These are phyloP conservation scores for Cichorium intybus DNA, from an alignment of 140 eudicot genomes.

Conservation along the genomic window DNA sequence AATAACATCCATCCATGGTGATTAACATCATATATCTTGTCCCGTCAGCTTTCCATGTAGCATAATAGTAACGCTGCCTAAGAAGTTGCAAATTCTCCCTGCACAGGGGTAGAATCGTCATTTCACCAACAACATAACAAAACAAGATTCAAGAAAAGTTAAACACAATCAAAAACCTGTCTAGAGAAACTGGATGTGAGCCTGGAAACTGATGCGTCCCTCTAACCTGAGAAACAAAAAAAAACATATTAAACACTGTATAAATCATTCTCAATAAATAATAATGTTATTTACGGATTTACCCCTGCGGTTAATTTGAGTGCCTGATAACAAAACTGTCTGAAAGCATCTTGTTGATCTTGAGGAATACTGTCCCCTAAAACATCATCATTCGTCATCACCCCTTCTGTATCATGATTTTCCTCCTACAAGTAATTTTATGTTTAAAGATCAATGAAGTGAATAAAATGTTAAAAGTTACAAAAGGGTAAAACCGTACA, in stretches of 20 bases:
- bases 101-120: slow-evolving; percentile 6
- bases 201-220: slow-evolving; percentile 90
- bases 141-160: neutral
- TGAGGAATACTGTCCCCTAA: slow-evolving; percentile 89
- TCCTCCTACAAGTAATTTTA: slow-evolving; percentile 45
- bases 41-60: slow-evolving; percentile 99
- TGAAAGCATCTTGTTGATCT: slow-evolving; percentile 63
- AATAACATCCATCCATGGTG: slow-evolving; percentile 89
- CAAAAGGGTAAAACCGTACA: slow-evolving; percentile 26
- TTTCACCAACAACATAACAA: slow-evolving; percentile 4
- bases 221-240: slow-evolving; percentile 55
- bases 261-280: too few relatives aligned
- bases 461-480: neutral
- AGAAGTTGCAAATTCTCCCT: slow-evolving; percentile 93
- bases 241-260: too few relatives aligned
- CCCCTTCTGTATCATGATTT: slow-evolving; percentile 45
- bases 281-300: slow-evolving; percentile 20
- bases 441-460: slow-evolving; percentile 4
- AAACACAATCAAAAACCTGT: slow-evolving; percentile 54
- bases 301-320: slow-evolving; percentile 68
- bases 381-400: slow-evolving; percentile 88
- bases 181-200: slow-evolving; percentile 98
- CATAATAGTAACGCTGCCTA: slow-evolving; percentile 93
- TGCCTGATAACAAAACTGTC: slow-evolving; percentile 78
- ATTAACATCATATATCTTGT: slow-evolving; percentile 98